These are phyloP conservation scores for Curvularia sp. DNA, from an alignment of 2,329 filamentous ascomycete genomes.

Conservation along the genomic window DNA sequence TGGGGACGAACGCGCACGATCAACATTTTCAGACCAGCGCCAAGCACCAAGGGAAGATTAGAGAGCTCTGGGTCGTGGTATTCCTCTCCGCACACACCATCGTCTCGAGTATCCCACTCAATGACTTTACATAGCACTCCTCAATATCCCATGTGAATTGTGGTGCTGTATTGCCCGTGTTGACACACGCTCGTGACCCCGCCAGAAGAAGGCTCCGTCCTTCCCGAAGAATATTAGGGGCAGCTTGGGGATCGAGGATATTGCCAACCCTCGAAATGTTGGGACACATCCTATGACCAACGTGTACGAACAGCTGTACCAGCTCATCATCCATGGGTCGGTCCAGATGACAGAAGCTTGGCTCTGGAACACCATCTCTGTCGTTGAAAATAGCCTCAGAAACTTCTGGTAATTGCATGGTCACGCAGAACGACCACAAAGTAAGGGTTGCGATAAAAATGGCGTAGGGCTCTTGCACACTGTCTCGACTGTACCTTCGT, in stretches of 20 bases:
- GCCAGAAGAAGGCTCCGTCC: not conserved
- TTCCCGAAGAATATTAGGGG: conserved; percentile 1
- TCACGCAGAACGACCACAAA: conserved; percentile 57
- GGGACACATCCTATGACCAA: conserved; percentile 59
- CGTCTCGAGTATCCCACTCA: not conserved
- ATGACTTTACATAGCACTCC: conserved; percentile 1
- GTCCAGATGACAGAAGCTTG: conserved; percentile 61
- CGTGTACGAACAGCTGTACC: conserved; percentile 56
- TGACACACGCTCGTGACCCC: not conserved
- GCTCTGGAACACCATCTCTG: conserved; percentile 31
- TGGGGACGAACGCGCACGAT: not conserved
- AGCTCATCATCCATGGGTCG: conserved; percentile 65
- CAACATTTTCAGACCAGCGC: not conserved
- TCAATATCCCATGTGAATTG: not conserved
- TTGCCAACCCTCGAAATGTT: conserved; percentile 62
- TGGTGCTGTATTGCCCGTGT: not conserved
- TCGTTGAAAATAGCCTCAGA: conserved; percentile 14
- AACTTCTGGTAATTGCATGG: conserved; percentile 17
- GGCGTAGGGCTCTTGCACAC: conserved; percentile 57
- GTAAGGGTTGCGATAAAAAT: conserved; percentile 56
- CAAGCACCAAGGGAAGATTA: conserved; percentile 2
- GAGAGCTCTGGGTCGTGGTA: not conserved
- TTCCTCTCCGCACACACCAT: not conserved
- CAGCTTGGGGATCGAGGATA: conserved; percentile 43
- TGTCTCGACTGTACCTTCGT: conserved; percentile 55